A percentile compares a stretch with the other conserved stretches of the same genome.
Evolutionary conservation across 805 yeast species (phyloP).

Genomic region (Saccharomycopsis fodiens): DNA sequence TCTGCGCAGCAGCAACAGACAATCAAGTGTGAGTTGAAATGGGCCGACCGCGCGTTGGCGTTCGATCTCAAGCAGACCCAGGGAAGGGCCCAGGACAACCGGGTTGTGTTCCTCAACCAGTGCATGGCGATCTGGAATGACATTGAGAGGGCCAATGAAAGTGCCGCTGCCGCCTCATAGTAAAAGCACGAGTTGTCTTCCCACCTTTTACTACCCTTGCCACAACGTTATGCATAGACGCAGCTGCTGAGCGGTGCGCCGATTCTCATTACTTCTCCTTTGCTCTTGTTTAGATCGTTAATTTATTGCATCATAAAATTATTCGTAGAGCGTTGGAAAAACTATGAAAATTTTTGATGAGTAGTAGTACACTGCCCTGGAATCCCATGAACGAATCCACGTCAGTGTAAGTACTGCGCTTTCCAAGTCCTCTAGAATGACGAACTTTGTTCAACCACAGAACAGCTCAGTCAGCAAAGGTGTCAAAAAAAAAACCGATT

Average conservation of each 20-base stretch:
- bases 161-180: too few relatives aligned
- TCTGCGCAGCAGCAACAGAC: not conserved
- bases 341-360: too few relatives aligned
- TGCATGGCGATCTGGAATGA: conserved; percentile 13
- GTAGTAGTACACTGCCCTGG: too few relatives aligned
- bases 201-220: too few relatives aligned
- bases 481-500: not conserved
- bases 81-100: conserved; percentile 3
- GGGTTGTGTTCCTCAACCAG: conserved; percentile 11
- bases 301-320: not conserved
- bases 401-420: too few relatives aligned
- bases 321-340: not conserved
- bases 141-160: too few relatives aligned
- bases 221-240: too few relatives aligned
- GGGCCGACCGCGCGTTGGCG: conserved; percentile 1
- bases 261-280: conserved; percentile 38
- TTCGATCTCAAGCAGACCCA: conserved; percentile 6
- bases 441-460: too few relatives aligned
- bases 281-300: conserved; percentile 37
- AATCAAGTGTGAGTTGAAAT: not conserved
- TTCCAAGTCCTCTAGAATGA: too few relatives aligned
- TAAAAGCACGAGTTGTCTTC: too few relatives aligned
- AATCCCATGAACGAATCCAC: too few relatives aligned
- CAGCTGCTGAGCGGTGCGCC: too few relatives aligned
- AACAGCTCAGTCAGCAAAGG: not conserved